Evolutionary conservation across 805 yeast species (phyloP), one percentile per base, ranked within the genome.

Genomic region (Huiozyma sinensis): DNA sequence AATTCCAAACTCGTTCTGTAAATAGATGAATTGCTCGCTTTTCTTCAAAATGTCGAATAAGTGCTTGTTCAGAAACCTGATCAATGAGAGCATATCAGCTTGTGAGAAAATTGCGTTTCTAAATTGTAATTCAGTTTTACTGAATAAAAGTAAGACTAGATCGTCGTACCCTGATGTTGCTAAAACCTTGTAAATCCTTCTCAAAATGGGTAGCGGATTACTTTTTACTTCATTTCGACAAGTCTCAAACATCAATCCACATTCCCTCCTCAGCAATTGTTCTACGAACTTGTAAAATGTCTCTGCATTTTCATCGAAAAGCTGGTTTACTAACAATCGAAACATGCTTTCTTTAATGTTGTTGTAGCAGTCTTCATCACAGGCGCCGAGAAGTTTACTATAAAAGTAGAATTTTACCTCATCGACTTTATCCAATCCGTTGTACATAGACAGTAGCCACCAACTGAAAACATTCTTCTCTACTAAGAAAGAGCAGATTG

Each of bases 391-490:
- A 5, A 55, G 32, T 32, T 47, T 50, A 27, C 48, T 43, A 39
- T 49, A 48, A 33, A 58, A 60, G 13, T 43, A 47, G 2, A 56
- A 17, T 29, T 45, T 44, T 7, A 49, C 44, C 8, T 41, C 17
- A 6, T 40, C 27, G n/a, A 50, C 33, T 2, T 48, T 44, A 7
- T 49, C 47, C 28, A 60, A 41, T 7, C 47, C 50, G 39, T 54
- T 57, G 41, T 55, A 61, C 17, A 49, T 48, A 28, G 54, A 47
- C 30, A 61, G 54, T 2, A 61, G 46, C 66, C 65, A 60, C 66
- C 66, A 61, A 2, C 59, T 50, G 28, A 54, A 43, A 6, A 45
- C 48, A 36, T 52, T 48, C 27, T 43, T 43, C n/a, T 47, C 44
- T 5, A 54, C 47, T 4, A 61, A 41, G 31, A 43, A 53, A 39